Conservation (phyloP, 2,329 filamentous ascomycete genomes). For the Thielaviopsis euricoi region DNA sequence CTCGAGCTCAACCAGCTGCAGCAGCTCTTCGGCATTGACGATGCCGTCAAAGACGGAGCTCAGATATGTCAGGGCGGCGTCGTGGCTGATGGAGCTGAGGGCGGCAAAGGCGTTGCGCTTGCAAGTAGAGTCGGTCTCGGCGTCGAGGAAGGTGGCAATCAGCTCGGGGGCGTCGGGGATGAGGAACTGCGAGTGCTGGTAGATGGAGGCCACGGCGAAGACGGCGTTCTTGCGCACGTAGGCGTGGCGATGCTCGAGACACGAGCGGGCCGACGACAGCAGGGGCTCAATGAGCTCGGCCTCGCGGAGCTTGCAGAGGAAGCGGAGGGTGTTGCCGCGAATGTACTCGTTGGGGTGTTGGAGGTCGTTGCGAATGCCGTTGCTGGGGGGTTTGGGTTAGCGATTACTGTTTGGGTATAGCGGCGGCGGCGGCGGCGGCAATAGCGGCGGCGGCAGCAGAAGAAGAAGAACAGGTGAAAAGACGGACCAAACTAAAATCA, state of each 20-base stretch:
- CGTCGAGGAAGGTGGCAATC: constrained; percentile 73
- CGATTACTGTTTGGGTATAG: no score
- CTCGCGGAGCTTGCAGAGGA: constrained; percentile 90
- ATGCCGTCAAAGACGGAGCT: constrained; percentile 84
- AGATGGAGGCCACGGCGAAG: constrained; percentile 85
- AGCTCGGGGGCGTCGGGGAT: constrained; percentile 94
- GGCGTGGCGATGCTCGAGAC: constrained; percentile 88
- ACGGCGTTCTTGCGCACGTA: constrained; percentile 98
- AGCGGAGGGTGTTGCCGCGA: constrained; percentile 91
- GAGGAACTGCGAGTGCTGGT: constrained; percentile 72
- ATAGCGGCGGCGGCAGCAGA: no score
- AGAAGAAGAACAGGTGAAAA: background rate
- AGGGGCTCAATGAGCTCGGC: constrained; percentile 91
- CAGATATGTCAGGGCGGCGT: constrained; percentile 77
- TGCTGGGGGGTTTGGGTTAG: constrained; percentile 43
- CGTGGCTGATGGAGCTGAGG: constrained; percentile 77
- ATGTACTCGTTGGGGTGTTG: constrained; percentile 98
- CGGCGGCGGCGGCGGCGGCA: no score
- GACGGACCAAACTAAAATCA: constrained; percentile 87
- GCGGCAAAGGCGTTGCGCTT: constrained; percentile 96
- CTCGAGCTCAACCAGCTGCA: constrained; percentile 86
- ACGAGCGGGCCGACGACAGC: constrained; percentile 77
- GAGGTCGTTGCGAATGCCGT: constrained; percentile 92
- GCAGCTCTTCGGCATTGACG: constrained; percentile 80
- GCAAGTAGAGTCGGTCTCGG: constrained; percentile 86